phyloP scores from a whole-genome alignment of 2,329 filamentous ascomycete genomes.

The Purpureocillium lavendulum region DNA sequence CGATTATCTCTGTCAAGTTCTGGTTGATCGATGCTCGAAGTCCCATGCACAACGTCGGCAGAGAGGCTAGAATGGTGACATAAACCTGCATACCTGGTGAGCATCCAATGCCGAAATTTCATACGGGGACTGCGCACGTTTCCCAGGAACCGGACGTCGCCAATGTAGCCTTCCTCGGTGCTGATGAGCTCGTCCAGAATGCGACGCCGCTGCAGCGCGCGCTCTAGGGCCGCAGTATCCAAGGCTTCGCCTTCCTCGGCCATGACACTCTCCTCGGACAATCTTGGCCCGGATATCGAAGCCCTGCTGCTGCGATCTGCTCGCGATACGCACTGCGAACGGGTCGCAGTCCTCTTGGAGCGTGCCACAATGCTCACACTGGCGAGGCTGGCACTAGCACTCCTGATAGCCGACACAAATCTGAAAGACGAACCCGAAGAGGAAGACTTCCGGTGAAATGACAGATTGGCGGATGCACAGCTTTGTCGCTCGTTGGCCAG shows the following conservation, averaged over 20 bases:
- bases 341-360: slow-evolving; percentile 43
- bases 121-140: slow-evolving; percentile 49
- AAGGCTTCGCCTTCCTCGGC: slow-evolving; percentile 43
- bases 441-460: slow-evolving; percentile 22
- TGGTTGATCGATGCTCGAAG: slow-evolving; percentile 66
- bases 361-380: slow-evolving; percentile 61
- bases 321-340: slow-evolving; percentile 46
- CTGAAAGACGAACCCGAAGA: slow-evolving; percentile 69
- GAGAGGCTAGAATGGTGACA: slow-evolving; percentile 64
- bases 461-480: neutral
- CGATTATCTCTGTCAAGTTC: slow-evolving; percentile 71
- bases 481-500: neutral
- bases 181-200: slow-evolving; percentile 78
- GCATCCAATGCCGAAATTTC: neutral
- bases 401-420: slow-evolving; percentile 74
- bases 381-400: slow-evolving; percentile 68
- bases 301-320: slow-evolving; percentile 55
- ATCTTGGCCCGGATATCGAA: slow-evolving; percentile 50
- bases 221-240: slow-evolving; percentile 62
- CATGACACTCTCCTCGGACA: slow-evolving; percentile 57
- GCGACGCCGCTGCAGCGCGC: slow-evolving; percentile 66
- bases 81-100: slow-evolving; percentile 49
- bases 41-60: slow-evolving; percentile 55
- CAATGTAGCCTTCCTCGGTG: slow-evolving; percentile 84
- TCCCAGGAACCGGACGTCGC: slow-evolving; percentile 76